A percentile compares a stretch with the other conserved stretches of the same genome.
Conservation (phyloP, 1,284 basidiomycete genomes). For the Neonothopanus nambi region DNA sequence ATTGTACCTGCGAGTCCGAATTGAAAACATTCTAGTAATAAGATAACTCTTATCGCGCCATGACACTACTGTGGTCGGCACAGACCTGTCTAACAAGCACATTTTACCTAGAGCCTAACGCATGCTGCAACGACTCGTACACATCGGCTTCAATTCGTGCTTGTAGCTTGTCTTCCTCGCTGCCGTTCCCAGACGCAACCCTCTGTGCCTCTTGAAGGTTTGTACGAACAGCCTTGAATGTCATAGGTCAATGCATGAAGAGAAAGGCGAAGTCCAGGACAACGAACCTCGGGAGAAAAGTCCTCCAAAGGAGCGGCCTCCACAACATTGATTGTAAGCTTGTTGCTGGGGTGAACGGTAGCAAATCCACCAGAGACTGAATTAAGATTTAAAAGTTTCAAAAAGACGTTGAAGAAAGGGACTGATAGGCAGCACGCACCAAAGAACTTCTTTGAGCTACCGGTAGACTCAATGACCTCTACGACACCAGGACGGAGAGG, state of each 20-base stretch:
- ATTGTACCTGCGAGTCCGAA: no score
- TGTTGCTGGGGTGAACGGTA: constrained; percentile 97
- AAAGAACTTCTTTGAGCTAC: constrained; percentile 90
- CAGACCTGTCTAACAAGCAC: neutral
- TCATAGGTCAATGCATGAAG: constrained; percentile 11
- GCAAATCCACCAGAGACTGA: constrained; percentile 96
- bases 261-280: neutral
- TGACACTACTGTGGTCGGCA: no score
- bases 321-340: constrained; percentile 94
- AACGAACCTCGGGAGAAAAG: constrained; percentile 82
- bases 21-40: no score
- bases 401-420: neutral
- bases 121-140: constrained; percentile 92
- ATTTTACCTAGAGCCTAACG: constrained; percentile 32
- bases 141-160: constrained; percentile 96
- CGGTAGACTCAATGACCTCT: constrained; percentile 85
- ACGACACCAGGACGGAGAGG: constrained; percentile 90
- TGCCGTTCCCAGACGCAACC: constrained; percentile 79
- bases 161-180: constrained; percentile 93
- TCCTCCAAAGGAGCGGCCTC: constrained; percentile 94
- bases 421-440: constrained; percentile 55
- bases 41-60: no score
- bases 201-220: constrained; percentile 90
- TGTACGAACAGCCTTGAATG: constrained; percentile 77
- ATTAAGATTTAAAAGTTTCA: neutral